Evolutionary conservation across 1,139 yeast species (phyloP), one percentile per base, ranked within the genome.

Genomic region (Kodamaea anthophila): DNA sequence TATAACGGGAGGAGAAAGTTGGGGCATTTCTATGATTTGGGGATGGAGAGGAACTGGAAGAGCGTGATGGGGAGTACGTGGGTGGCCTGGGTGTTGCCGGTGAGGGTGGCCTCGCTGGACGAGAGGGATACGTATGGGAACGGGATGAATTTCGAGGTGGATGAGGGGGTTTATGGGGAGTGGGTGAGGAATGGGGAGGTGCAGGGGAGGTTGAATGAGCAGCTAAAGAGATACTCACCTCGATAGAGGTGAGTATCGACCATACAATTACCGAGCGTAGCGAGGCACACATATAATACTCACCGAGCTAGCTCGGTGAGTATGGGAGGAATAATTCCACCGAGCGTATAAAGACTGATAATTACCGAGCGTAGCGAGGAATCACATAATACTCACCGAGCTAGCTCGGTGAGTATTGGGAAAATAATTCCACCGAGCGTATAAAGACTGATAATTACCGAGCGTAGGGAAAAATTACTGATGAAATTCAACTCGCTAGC

Each of bases 1-100:
- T 23, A 31, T 26, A 47, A 49, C 5, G 53, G 54, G 15, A 44
- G 50, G 14, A 44, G 46, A 28, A 43, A 44, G 28, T 51, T 60
- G 8, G 82, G 79, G 2, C 85, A 91, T 52, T 65, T 85, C 4
- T 91, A 77, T 51, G 86, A 88, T 51, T 48, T 91, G 23, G 96
- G 96, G 1, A 49, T 50, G 6, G 38, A 46, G 33, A 47, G 46
- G 15, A 91, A 91, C 51, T 77, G 88, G 81, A 41, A 50, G 12
- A 65, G 70, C 10, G 70, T 85, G 2, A 80, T 91, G 94, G 98
- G 98, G 0, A 40, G 52, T 2, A 50, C 57, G 2, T 65, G 76
- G 70, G 32, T 41, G 12, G 75, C 77, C 37, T 87, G 96, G 96
- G 20, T 80, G 4, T 47, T 87, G 1, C 97, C 98, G 0, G 46